Evolutionary conservation across 352 stramenopile genomes (phyloP).

Genomic region (Globisporangium solare): DNA sequence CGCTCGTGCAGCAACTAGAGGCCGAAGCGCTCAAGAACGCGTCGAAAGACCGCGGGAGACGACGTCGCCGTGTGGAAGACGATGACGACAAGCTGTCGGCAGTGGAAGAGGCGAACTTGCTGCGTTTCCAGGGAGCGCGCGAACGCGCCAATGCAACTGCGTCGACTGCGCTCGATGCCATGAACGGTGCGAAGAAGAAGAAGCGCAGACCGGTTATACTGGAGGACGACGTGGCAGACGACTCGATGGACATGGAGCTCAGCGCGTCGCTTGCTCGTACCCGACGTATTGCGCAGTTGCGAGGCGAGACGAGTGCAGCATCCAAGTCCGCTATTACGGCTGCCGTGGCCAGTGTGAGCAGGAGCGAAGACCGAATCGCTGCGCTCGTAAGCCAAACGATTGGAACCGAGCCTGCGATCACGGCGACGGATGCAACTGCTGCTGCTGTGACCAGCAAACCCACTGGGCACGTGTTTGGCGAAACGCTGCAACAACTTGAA

Average conservation of each 20-base stretch:
- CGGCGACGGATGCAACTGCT: slow-evolving; percentile 5
- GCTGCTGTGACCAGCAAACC: slow-evolving; percentile 10
- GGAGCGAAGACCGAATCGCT: slow-evolving; percentile 55
- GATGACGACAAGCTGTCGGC: slow-evolving; percentile 26
- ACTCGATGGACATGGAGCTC: slow-evolving; percentile 69
- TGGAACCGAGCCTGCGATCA: slow-evolving; percentile 16
- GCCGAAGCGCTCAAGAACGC: slow-evolving; percentile 36
- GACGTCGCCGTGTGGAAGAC: slow-evolving; percentile 25
- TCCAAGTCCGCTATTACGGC: neutral
- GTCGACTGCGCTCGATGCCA: slow-evolving; percentile 32
- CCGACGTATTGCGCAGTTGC: slow-evolving; percentile 44
- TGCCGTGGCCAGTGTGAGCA: slow-evolving; percentile 4
- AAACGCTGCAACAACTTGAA: slow-evolving; percentile 27
- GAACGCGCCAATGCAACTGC: slow-evolving; percentile 55
- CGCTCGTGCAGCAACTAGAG: slow-evolving; percentile 63
- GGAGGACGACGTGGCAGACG: slow-evolving; percentile 44
- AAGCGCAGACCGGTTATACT: slow-evolving; percentile 27
- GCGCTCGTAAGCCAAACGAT: slow-evolving; percentile 49
- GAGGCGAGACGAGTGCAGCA: slow-evolving; percentile 12
- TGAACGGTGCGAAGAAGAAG: slow-evolving; percentile 35
- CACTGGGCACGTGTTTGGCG: slow-evolving; percentile 38
- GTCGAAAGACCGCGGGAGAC: slow-evolving; percentile 53
- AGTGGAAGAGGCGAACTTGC: slow-evolving; percentile 38
- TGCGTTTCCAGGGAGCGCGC: slow-evolving; percentile 67
- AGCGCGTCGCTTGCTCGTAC: slow-evolving; percentile 68